phyloP scores from a whole-genome alignment of 805 yeast species.

The Ogataea trehalophila region DNA sequence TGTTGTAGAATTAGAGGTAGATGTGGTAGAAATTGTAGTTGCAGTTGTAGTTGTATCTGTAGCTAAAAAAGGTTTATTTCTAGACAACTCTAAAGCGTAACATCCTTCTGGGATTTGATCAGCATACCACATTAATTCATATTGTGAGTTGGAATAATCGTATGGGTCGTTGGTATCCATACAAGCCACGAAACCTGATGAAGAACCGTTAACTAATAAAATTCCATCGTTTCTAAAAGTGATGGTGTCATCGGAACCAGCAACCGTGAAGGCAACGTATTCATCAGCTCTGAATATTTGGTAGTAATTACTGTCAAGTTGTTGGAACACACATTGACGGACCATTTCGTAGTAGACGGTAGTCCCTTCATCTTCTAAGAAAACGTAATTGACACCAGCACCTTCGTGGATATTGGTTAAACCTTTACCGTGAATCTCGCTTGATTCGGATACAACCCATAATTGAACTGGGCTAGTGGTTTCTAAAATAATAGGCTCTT shows the following conservation, averaged over 20 bases:
- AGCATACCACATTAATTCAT: conserved; percentile 24
- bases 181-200: conserved; percentile 33
- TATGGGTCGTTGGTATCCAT: conserved; percentile 40
- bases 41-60: too few species aligned
- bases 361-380: conserved; percentile 24
- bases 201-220: conserved; percentile 27
- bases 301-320: too few species aligned
- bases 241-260: conserved; percentile 1
- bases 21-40: too few species aligned
- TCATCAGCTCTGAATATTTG: not conserved
- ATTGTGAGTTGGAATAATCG: conserved; percentile 27
- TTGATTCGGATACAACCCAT: conserved; percentile 21
- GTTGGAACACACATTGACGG: not conserved
- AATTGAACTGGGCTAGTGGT: conserved; percentile 10
- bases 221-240: conserved; percentile 12
- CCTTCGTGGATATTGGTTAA: conserved; percentile 38
- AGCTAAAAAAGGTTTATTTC: too few species aligned
- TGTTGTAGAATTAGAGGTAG: too few species aligned
- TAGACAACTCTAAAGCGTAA: conserved; percentile 5
- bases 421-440: conserved; percentile 26
- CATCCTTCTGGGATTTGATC: conserved; percentile 14
- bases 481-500: too few species aligned
- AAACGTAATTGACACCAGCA: conserved; percentile 41
- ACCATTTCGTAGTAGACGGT: conserved; percentile 22
- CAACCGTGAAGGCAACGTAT: conserved; percentile 3